These are phyloP conservation scores for Centaurea solstitialis DNA, from an alignment of 129 eudicot species.

Conservation along the genomic window DNA sequence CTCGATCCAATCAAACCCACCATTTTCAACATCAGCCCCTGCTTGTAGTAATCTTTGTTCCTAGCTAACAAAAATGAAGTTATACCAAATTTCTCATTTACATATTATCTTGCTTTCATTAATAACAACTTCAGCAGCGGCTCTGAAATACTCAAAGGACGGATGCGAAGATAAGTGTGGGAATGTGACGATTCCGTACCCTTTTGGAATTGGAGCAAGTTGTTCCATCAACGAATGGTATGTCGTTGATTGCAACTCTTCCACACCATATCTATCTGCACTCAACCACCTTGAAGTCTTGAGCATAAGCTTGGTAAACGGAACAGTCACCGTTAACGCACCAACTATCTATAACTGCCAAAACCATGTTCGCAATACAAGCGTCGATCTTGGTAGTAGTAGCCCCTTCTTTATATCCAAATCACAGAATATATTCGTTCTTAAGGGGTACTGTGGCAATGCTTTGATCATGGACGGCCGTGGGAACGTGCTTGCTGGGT, in stretches of 20 bases:
- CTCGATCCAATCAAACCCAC: no score
- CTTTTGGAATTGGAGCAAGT: slow-evolving; percentile 4
- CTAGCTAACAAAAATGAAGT: background rate
- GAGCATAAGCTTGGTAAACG: background rate
- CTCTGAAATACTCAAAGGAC: background rate
- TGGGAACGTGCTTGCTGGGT: no score
- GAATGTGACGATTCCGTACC: slow-evolving; percentile 3
- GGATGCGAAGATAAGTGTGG: slow-evolving; percentile 6
- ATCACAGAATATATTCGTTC: no score
- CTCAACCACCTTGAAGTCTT: slow-evolving; percentile 1
- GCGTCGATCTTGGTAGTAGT: background rate
- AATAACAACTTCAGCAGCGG: background rate
- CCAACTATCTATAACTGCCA: background rate
- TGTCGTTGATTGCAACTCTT: background rate
- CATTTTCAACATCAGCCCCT: no score
- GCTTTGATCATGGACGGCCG: background rate
- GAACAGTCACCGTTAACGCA: background rate
- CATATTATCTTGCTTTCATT: background rate
- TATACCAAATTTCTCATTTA: background rate
- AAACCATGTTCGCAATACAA: background rate
- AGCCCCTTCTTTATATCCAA: background rate
- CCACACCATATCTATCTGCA: background rate
- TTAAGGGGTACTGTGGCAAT: background rate
- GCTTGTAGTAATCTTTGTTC: no score
- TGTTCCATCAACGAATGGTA: background rate